A percentile compares a stretch with the other conserved stretches of the same genome.
Evolutionary conservation across 1,284 basidiomycete species (phyloP).

Genomic region (Malassezia yamatoensis): DNA sequence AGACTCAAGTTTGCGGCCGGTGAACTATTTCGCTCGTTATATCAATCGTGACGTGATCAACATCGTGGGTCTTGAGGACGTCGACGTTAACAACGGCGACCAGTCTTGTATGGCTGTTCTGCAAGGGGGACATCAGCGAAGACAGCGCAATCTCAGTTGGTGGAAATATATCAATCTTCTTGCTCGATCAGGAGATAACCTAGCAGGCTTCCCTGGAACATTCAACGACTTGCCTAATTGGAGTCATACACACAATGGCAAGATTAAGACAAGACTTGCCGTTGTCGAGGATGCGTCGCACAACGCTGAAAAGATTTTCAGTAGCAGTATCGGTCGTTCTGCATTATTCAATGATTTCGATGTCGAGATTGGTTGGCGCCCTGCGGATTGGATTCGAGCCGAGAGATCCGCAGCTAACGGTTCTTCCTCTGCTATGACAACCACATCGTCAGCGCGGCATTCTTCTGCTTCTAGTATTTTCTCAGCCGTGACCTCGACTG

Average conservation of each 20-base stretch:
- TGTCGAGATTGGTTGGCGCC: constrained; percentile 39
- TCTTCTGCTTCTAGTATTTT: too few relatives aligned
- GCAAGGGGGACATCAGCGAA: constrained; percentile 33
- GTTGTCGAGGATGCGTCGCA: constrained; percentile 38
- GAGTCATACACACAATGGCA: constrained; percentile 22
- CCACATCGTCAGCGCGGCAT: too few relatives aligned
- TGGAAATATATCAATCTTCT: constrained; percentile 44
- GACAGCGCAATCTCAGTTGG: constrained; percentile 42
- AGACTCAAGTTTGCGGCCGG: constrained; percentile 21
- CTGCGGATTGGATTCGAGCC: constrained; percentile 17
- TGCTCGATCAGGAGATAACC: constrained; percentile 30
- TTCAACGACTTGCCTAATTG: constrained; percentile 30
- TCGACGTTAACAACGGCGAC: constrained; percentile 22
- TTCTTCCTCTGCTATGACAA: too few relatives aligned
- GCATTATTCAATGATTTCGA: constrained; percentile 27
- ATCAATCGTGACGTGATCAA: constrained; percentile 36
- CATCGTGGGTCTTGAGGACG: constrained; percentile 39
- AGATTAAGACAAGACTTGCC: constrained; percentile 27
- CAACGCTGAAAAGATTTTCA: constrained; percentile 33
- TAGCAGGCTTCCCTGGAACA: constrained; percentile 32
- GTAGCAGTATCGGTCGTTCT: constrained; percentile 26
- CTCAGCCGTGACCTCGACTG: too few relatives aligned
- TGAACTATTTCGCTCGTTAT: constrained; percentile 34
- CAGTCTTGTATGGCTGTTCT: constrained; percentile 43
- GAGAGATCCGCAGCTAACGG: too few relatives aligned